Percentiles rank a stretch among this genome's conserved stretches.
Conservation (phyloP, 345 rosid genomes). For the Anacardium occidentale region DNA sequence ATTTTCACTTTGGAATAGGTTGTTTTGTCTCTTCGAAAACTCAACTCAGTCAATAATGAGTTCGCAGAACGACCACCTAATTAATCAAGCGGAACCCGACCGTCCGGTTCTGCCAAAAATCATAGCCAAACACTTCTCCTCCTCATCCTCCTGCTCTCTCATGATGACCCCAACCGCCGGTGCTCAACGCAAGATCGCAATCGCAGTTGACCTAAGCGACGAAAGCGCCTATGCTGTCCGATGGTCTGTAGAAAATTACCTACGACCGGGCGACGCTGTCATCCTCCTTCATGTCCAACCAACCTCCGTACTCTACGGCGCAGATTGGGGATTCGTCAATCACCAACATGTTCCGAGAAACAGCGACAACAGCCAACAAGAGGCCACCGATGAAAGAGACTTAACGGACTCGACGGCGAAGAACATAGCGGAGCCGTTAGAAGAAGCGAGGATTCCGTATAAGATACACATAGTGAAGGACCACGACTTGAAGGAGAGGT, state of each 20-base stretch:
- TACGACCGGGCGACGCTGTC: constrained; percentile 61
- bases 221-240: constrained; percentile 66
- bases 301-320: constrained; percentile 63
- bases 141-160: constrained; percentile 37
- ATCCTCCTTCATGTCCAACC: constrained; percentile 62
- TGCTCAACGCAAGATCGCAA: constrained; percentile 53
- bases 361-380: background rate
- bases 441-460: constrained; percentile 60
- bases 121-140: constrained; percentile 23
- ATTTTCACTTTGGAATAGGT: too few relatives aligned
- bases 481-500: constrained; percentile 83
- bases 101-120: constrained; percentile 25
- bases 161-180: constrained; percentile 35
- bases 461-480: constrained; percentile 84
- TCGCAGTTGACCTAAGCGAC: constrained; percentile 72
- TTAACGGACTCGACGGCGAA: constrained; percentile 55
- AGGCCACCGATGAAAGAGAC: constrained; percentile 27
- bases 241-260: constrained; percentile 67
- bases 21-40: background rate
- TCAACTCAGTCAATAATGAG: constrained; percentile 8
- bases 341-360: constrained; percentile 11
- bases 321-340: constrained; percentile 68
- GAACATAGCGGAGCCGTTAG: constrained; percentile 68
- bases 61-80: background rate
- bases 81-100: constrained; percentile 14